phyloP scores from a whole-genome alignment of 371 early-diverging fungal species.

The Mortierella sp. region DNA sequence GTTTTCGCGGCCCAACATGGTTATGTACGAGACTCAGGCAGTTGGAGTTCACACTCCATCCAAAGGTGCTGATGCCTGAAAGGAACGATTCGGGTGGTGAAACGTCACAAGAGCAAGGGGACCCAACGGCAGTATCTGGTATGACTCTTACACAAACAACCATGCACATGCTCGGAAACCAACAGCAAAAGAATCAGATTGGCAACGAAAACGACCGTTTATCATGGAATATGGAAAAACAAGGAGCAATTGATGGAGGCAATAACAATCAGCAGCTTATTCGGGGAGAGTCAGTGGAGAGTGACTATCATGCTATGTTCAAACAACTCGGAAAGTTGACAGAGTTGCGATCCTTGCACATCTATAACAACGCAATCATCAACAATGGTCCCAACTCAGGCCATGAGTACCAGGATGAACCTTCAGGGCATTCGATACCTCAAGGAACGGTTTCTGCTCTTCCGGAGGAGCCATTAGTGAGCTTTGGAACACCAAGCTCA shows the following conservation, averaged over 20 bases:
- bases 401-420: background rate
- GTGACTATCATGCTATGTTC: slow-evolving; percentile 44
- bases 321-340: slow-evolving; percentile 29
- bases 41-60: slow-evolving; percentile 47
- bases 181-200: background rate
- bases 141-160: background rate
- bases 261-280: background rate
- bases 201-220: background rate
- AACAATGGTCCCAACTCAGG: background rate
- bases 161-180: background rate
- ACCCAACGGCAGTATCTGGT: background rate
- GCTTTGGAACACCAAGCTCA: background rate
- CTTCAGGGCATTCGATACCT: background rate
- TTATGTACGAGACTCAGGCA: slow-evolving; percentile 23
- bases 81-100: background rate
- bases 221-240: slow-evolving; percentile 5
- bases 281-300: slow-evolving; percentile 19
- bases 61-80: slow-evolving; percentile 7
- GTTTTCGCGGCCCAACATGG: slow-evolving; percentile 27
- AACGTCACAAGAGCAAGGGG: background rate
- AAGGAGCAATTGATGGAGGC: background rate
- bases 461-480: background rate
- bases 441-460: background rate
- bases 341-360: slow-evolving; percentile 23
- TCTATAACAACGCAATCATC: slow-evolving; percentile 43